Percentiles rank a stretch among this genome's conserved stretches.
Conservation (phyloP, 2,329 filamentous ascomycete species). For the Ophiocordyceps sinensis region DNA sequence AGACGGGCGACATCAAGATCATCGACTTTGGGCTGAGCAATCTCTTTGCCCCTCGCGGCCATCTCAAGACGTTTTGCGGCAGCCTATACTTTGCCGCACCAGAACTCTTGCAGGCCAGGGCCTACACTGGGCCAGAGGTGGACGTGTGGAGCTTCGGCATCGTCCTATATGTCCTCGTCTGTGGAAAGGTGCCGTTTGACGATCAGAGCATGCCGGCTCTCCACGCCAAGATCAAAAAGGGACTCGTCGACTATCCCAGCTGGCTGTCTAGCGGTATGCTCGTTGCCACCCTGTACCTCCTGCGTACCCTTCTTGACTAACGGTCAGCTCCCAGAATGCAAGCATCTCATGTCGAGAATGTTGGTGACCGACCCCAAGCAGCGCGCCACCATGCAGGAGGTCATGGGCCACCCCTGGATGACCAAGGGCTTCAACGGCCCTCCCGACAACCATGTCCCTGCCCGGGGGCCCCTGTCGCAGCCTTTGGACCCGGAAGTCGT, state of each 20-base stretch:
- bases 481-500: conserved; percentile 75
- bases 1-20: conserved; percentile 97
- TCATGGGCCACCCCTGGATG: conserved; percentile 94
- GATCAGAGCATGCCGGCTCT: conserved; percentile 98
- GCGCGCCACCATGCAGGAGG: conserved; percentile 75
- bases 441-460: conserved; percentile 78
- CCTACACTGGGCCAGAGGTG: conserved; percentile 92
- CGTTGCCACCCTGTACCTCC: not conserved
- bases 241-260: conserved; percentile 84
- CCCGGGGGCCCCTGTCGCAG: conserved; percentile 69
- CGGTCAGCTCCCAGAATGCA: conserved; percentile 59
- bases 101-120: conserved; percentile 81
- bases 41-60: conserved; percentile 70
- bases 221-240: conserved; percentile 98
- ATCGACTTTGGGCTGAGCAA: conserved; percentile 98
- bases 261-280: conserved; percentile 71
- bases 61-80: conserved; percentile 93
- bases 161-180: conserved; percentile 91
- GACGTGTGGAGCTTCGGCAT: conserved; percentile 99
- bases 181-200: conserved; percentile 95
- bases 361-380: conserved; percentile 85
- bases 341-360: conserved; percentile 85
- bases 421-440: conserved; percentile 75
- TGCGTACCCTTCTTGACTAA: not conserved
- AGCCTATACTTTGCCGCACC: conserved; percentile 96